Conservation (phyloP, 2,329 filamentous ascomycete genomes). For the Lachnellula subtilissima region DNA sequence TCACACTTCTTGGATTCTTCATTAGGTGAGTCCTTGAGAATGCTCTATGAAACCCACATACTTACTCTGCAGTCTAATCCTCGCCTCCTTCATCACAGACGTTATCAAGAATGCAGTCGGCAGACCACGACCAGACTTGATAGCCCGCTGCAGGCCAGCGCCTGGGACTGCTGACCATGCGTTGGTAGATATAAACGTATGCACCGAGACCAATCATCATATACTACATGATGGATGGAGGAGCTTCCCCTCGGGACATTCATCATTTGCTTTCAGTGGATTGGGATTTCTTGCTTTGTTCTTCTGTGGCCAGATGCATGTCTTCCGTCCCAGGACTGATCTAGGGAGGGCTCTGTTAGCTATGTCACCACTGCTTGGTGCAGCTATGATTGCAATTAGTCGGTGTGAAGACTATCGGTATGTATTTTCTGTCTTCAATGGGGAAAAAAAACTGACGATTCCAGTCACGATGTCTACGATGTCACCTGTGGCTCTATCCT, state of each 20-base stretch:
- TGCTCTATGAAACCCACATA: not conserved
- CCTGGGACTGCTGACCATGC: conserved; percentile 42
- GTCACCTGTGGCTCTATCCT: conserved; percentile 57
- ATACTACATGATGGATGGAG: conserved; percentile 77
- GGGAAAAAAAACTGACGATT: not conserved
- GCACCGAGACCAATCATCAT: conserved; percentile 66
- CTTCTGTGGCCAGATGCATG: conserved; percentile 60
- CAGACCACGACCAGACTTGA: conserved; percentile 73
- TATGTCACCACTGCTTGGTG: conserved; percentile 54
- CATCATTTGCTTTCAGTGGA: conserved; percentile 72
- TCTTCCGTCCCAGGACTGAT: conserved; percentile 45
- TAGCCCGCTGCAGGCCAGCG: conserved; percentile 77
- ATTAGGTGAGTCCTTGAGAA: conserved; percentile 45
- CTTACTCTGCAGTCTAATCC: conserved; percentile 45
- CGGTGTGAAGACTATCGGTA: conserved; percentile 62
- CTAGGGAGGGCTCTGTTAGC: conserved; percentile 54
- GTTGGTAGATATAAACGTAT: conserved; percentile 63
- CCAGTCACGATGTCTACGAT: conserved; percentile 62
- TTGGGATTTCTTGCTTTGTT: conserved; percentile 70
- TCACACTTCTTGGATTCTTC: conserved; percentile 74
- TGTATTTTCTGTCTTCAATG: not conserved
- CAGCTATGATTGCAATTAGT: conserved; percentile 63
- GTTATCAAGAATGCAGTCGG: conserved; percentile 76
- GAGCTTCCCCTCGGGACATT: conserved; percentile 77
- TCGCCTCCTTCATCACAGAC: conserved; percentile 82